Evolutionary conservation across 805 yeast species (phyloP).

Genomic region (Yueomyces sp.): DNA sequence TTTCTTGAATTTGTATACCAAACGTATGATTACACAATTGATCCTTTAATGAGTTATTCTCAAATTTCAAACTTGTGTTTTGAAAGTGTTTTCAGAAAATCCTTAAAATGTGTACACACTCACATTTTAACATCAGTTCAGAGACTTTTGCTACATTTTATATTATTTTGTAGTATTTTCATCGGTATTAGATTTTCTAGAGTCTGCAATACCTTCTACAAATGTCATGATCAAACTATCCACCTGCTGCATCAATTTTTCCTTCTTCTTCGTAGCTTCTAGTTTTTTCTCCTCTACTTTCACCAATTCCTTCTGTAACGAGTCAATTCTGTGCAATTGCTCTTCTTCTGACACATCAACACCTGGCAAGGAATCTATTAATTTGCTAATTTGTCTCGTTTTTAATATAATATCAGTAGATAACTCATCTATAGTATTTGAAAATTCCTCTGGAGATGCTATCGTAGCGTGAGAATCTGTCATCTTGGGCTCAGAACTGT

Average conservation of each 20-base stretch:
- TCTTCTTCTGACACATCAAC: conserved; percentile 70
- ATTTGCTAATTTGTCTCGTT: conserved; percentile 71
- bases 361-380: conserved; percentile 86
- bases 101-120: no score
- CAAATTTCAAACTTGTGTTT: no score
- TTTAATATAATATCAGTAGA: conserved; percentile 76
- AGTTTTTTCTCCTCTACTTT: conserved; percentile 46
- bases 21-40: no score
- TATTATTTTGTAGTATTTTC: no score
- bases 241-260: conserved; percentile 44
- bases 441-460: conserved; percentile 33
- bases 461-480: conserved; percentile 47
- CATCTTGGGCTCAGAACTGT: conserved; percentile 40
- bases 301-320: conserved; percentile 47
- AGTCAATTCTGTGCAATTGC: conserved; percentile 53
- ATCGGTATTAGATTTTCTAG: conserved; percentile 11
- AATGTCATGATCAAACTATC: conserved; percentile 49
- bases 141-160: no score
- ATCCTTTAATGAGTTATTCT: no score
- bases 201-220: conserved; percentile 25
- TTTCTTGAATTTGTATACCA: no score
- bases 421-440: conserved; percentile 53
- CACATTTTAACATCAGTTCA: no score
- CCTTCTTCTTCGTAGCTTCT: conserved; percentile 48
- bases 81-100: no score